Base-by-base conservation (phyloP, 2,329 filamentous ascomycete species). In the Talaromyces rugulosus region DNA sequence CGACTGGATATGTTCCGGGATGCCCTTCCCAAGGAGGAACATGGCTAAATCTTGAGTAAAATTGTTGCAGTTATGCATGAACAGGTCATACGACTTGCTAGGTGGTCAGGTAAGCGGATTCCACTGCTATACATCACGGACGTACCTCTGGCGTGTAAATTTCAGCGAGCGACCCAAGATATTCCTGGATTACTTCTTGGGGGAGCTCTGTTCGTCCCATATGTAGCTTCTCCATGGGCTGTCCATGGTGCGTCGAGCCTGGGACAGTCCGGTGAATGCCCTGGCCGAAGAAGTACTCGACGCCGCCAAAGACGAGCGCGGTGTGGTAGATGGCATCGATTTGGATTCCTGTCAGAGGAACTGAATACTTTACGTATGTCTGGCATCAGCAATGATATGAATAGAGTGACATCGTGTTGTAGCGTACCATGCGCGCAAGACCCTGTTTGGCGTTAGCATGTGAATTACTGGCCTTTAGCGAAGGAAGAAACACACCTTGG, bases 281-380 rank as follows among this genome's bases (percentile, higher is more conserved):
- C 60, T 90, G 88, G 63, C 96, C 94, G 68, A 93, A 98, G 69
- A 94, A 87, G 75, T 96, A 97, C 77, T 99, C 95, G 57, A 89
- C 84, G n/a, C 88, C 88, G 58, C 87, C 85, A 44, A 98, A 82
- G 50, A 96, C 89, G 59, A 99, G 87, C 0, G 93, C 91, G 0
- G 95, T 98, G 75, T 99, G 95, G 69, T 98, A 98, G 59, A 99
- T 87, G 59, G 95, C 95, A 75, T 98, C 94, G 56, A 97, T 91
- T 58, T 89, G 86, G 1, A 82, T 84, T 1, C 88, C 88, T 4
- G 89, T 83, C 53, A 90, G 79, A 55, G 83, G 78, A 56, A 72
- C 74, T 12, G 84, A 87, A 73, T 87, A 84, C 77, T 85, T 67
- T 16, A 23, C 42, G 12, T 59, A 31, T 16, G 61, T 70, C 62